A percentile compares a stretch with the other conserved stretches of the same genome.
phyloP scores from a whole-genome alignment of 2,329 filamentous ascomycete genomes.

The Paecilomyces sp. region DNA sequence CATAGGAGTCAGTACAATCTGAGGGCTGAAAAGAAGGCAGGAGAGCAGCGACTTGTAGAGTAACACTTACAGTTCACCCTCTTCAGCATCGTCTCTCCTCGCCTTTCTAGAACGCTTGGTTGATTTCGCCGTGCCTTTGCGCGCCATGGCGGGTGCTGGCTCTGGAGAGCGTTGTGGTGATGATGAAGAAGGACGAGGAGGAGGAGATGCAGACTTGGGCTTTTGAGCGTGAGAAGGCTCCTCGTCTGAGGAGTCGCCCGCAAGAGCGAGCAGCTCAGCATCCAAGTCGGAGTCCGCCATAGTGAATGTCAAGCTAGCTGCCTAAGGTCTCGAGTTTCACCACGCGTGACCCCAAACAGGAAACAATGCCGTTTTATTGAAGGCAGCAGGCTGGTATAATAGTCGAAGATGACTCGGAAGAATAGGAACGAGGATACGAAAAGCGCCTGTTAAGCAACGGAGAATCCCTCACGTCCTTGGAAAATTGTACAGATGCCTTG shows the following conservation, averaged over 20 bases:
- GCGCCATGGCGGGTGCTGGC: conserved; percentile 37
- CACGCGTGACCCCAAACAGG: neutral
- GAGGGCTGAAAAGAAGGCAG: neutral
- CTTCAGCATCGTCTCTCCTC: conserved; percentile 62
- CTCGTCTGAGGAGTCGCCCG: conserved; percentile 57
- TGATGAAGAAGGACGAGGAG: conserved; percentile 46
- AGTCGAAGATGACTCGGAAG: neutral
- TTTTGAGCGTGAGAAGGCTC: conserved; percentile 48
- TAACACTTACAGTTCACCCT: conserved; percentile 70
- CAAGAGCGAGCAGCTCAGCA: conserved; percentile 87
- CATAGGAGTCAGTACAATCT: conserved; percentile 7
- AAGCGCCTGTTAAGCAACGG: neutral
- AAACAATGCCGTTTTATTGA: neutral
- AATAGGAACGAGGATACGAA: neutral
- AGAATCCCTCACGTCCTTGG: conserved; percentile 4
- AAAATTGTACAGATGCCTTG: conserved; percentile 1
- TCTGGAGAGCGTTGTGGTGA: conserved; percentile 35
- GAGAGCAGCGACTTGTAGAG: neutral
- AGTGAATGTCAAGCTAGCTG: conserved; percentile 19
- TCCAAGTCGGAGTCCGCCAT: conserved; percentile 76
- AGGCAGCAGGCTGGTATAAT: neutral
- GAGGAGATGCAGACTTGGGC: conserved; percentile 50
- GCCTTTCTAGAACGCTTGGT: conserved; percentile 38
- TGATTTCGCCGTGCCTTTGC: conserved; percentile 39
- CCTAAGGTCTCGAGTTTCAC: neutral